These are phyloP conservation scores for Exophiala mesophila DNA, from an alignment of 2,329 filamentous ascomycete species.

Conservation along the genomic window DNA sequence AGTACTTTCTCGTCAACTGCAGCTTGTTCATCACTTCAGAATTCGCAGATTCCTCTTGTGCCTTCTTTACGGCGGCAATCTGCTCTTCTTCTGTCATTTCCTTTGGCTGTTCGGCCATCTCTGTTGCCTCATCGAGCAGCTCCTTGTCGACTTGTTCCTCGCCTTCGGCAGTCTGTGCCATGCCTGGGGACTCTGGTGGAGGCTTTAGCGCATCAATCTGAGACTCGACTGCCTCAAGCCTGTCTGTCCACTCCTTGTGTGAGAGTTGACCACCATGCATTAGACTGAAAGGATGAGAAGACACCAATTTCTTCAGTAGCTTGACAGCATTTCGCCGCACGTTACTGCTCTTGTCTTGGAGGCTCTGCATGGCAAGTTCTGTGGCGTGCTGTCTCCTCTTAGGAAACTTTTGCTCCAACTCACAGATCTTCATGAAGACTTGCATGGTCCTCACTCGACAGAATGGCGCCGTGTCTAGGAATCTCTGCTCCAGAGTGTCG, in stretches of 20 bases:
- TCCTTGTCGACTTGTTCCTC: constrained; percentile 70
- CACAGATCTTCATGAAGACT: constrained; percentile 85
- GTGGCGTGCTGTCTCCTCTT: constrained; percentile 84
- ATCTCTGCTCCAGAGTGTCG: constrained; percentile 91
- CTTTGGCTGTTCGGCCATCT: constrained; percentile 66
- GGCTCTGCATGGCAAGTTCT: constrained; percentile 78
- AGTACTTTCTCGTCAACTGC: constrained; percentile 83
- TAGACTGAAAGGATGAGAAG: constrained; percentile 88
- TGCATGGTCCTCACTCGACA: constrained; percentile 88
- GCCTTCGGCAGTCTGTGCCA: constrained; percentile 59
- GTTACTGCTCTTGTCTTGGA: constrained; percentile 98
- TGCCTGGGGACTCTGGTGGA: constrained; percentile 65
- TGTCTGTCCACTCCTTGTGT: constrained; percentile 76
- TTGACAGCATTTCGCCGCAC: constrained; percentile 94
- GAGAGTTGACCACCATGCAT: constrained; percentile 85
- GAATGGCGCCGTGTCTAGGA: constrained; percentile 94
- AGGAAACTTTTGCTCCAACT: constrained; percentile 92
- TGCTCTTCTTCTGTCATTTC: constrained; percentile 77
- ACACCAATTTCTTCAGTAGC: constrained; percentile 77
- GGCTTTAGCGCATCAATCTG: constrained; percentile 79
- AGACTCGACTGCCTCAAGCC: constrained; percentile 74
- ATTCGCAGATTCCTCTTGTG: constrained; percentile 79
- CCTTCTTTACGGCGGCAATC: constrained; percentile 67
- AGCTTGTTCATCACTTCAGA: constrained; percentile 84
- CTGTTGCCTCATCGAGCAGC: constrained; percentile 83